Evolutionary conservation across 495 filamentous ascomycete genomes (phyloP).

Genomic region (Penicillium flavigenum): DNA sequence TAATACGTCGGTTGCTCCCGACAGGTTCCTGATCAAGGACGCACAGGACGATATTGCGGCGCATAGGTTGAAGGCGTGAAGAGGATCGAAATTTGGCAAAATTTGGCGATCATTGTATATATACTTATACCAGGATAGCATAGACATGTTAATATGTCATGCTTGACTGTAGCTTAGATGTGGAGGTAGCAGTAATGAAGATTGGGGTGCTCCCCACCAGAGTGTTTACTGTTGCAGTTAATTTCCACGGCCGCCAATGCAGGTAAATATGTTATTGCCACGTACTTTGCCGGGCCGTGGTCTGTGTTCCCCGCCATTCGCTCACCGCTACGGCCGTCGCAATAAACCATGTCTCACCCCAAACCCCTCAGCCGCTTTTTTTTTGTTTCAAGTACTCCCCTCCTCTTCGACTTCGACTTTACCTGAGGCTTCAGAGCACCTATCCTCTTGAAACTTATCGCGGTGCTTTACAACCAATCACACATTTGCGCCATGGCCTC

Average conservation of each 20-base stretch:
- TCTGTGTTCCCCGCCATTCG: conserved; percentile 22
- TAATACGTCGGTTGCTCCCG: conserved; percentile 19
- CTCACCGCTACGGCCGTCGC: conserved; percentile 39
- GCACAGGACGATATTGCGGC: conserved; percentile 69
- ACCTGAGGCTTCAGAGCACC: conserved; percentile 3
- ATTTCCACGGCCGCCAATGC: conserved; percentile 19
- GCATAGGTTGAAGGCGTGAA: conserved; percentile 50
- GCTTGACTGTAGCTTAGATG: conserved; percentile 1
- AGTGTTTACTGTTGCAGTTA: conserved; percentile 8
- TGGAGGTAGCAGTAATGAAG: conserved; percentile 11
- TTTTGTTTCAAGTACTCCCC: conserved; percentile 25
- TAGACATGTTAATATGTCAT: conserved; percentile 2
- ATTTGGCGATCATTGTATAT: conserved; percentile 7
- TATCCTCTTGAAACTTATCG: not conserved
- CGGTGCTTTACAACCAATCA: conserved; percentile 5
- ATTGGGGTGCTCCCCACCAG: conserved; percentile 9
- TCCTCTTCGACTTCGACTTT: conserved; percentile 12
- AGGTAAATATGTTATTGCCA: conserved; percentile 19
- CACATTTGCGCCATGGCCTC: conserved; percentile 43
- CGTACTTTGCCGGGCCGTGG: not conserved
- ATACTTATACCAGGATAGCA: not conserved
- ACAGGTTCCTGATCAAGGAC: conserved; percentile 76
- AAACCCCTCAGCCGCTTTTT: conserved; percentile 34
- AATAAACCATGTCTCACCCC: conserved; percentile 35
- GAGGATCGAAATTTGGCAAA: not conserved